Evolutionary conservation across 2,329 filamentous ascomycete species (phyloP).

Genomic region (Exophiala lecanii-corni): DNA sequence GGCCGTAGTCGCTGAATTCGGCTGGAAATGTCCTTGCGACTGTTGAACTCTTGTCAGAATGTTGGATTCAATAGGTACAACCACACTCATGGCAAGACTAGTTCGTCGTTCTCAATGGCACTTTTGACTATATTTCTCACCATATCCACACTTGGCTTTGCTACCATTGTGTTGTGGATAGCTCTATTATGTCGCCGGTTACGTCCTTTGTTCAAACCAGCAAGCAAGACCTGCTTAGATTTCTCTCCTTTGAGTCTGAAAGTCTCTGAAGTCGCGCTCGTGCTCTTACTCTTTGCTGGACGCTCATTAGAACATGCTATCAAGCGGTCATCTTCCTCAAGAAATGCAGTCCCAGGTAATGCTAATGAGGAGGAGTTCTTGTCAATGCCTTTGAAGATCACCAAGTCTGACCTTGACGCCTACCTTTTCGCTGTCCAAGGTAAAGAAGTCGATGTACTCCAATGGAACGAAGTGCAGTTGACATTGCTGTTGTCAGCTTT

Average conservation of each 20-base stretch:
- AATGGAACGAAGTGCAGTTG: neutral
- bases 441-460: neutral
- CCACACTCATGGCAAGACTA: too few species aligned
- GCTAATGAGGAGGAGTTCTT: neutral
- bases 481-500: slow-evolving; percentile 6
- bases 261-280: neutral
- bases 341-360: neutral
- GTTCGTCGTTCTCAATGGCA: too few species aligned
- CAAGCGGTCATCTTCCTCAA: neutral
- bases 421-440: neutral
- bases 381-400: slow-evolving; percentile 5
- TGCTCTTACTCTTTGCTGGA: slow-evolving; percentile 2
- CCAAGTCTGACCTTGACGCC: neutral
- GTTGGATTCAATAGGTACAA: too few species aligned
- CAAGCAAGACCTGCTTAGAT: neutral
- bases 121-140: too few species aligned
- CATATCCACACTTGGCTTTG: too few species aligned
- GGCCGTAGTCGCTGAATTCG: too few species aligned
- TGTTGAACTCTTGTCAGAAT: too few species aligned
- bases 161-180: too few species aligned
- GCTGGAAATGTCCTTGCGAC: too few species aligned
- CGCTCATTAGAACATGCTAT: slow-evolving; percentile 1
- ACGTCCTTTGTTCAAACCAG: neutral
- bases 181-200: neutral
- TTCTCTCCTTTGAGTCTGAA: slow-evolving; percentile 5